These are phyloP conservation scores for Hypoxylon lienhwacheense DNA, from an alignment of 495 filamentous ascomycete species.

Conservation along the genomic window DNA sequence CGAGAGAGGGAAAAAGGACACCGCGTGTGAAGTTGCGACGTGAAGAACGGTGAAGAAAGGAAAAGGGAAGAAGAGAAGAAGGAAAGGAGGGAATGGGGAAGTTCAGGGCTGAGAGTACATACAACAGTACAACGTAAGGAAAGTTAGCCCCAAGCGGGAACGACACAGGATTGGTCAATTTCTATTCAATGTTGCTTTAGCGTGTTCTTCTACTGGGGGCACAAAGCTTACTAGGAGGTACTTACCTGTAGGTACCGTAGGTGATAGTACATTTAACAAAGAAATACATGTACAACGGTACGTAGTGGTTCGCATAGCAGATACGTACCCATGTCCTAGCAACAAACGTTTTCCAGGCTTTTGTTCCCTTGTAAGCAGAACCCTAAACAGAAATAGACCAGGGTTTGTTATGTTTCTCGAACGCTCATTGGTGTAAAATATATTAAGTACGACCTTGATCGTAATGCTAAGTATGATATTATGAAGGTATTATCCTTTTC, in stretches of 20 bases:
- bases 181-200: too few species aligned
- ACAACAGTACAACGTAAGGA: too few species aligned
- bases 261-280: too few species aligned
- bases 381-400: neutral
- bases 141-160: too few species aligned
- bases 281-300: too few species aligned
- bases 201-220: too few species aligned
- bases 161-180: conserved; percentile 1
- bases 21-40: conserved; percentile 39
- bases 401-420: conserved; percentile 8
- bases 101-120: too few species aligned
- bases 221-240: too few species aligned
- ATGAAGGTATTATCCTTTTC: conserved; percentile 23
- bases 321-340: too few species aligned
- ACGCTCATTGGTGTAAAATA: conserved; percentile 14
- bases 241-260: too few species aligned
- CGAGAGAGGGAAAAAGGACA: conserved; percentile 27
- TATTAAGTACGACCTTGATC: too few species aligned
- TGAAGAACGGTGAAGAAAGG: conserved; percentile 34
- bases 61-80: conserved; percentile 22
- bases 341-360: neutral
- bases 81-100: conserved; percentile 22
- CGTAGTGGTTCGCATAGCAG: too few species aligned
- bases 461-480: conserved; percentile 21
- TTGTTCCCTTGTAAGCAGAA: neutral